Evolutionary conservation across 805 yeast species (phyloP).

Genomic region (Yamadazyma endophytica): DNA sequence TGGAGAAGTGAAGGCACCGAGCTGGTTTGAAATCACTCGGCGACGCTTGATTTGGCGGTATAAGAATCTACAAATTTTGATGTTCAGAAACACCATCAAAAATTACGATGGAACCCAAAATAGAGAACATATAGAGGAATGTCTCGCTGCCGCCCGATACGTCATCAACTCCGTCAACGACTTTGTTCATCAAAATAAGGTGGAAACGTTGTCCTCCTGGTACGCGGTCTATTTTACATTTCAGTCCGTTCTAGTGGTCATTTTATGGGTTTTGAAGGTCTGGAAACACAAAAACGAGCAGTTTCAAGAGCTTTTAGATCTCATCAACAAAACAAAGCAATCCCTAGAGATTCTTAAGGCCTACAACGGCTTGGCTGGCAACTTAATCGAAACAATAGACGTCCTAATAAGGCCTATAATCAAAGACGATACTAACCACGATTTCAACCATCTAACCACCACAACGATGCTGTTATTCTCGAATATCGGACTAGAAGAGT

Average conservation of each 20-base stretch:
- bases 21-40: conserved; percentile 54
- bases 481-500: too few species aligned
- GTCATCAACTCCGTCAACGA: conserved; percentile 48
- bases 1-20: conserved; percentile 23
- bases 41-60: conserved; percentile 57
- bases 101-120: conserved; percentile 1
- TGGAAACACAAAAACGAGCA: too few species aligned
- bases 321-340: background rate
- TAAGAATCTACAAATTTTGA: conserved; percentile 49
- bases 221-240: conserved; percentile 59
- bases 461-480: too few species aligned
- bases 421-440: too few species aligned
- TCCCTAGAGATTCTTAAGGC: background rate
- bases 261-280: too few species aligned
- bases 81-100: conserved; percentile 40
- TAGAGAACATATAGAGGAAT: conserved; percentile 4
- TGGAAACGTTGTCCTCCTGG: conserved; percentile 55
- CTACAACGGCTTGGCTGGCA: background rate
- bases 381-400: conserved; percentile 1
- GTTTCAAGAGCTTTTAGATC: too few species aligned
- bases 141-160: conserved; percentile 40
- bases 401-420: too few species aligned
- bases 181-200: conserved; percentile 21
- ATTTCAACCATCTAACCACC: too few species aligned
- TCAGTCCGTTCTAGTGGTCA: conserved; percentile 59